A percentile compares a stretch with the other conserved stretches of the same genome.
These are phyloP conservation scores for Fusarium denticulatum DNA, from an alignment of 2,329 filamentous ascomycete species.

Conservation along the genomic window DNA sequence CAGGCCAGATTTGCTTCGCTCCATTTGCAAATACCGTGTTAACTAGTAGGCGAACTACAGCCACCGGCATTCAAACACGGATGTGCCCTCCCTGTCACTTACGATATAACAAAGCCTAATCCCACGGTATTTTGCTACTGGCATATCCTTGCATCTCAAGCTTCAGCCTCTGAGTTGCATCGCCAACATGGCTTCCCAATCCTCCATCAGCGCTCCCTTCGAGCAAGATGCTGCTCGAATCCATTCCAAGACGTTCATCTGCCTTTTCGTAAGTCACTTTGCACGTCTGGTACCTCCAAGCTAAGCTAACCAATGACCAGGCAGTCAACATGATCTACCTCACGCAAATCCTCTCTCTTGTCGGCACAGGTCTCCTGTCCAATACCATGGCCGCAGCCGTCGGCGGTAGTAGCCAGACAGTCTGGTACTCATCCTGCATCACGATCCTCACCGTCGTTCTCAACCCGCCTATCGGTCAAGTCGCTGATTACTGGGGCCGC, in stretches of 20 bases:
- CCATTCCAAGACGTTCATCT: not conserved
- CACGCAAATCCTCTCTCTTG: not conserved
- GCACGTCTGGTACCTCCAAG: not conserved
- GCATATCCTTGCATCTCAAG: not conserved
- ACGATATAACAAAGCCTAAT: not conserved
- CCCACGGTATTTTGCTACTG: not conserved
- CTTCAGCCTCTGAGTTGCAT: not conserved
- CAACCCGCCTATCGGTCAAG: not conserved
- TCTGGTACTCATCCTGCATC: not conserved
- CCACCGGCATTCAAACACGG: not conserved
- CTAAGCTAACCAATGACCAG: not conserved
- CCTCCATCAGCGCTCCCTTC: not conserved
- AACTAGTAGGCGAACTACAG: not conserved
- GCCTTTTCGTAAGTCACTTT: not conserved
- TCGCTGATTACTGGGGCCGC: not conserved
- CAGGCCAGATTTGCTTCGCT: too few species aligned
- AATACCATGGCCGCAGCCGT: not conserved
- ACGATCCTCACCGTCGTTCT: not conserved
- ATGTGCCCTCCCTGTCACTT: fast-evolving
- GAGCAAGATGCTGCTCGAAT: not conserved
- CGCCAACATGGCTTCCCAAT: not conserved
- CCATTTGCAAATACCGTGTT: too few species aligned
- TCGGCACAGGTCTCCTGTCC: not conserved
- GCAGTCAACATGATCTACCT: not conserved
- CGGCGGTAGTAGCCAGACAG: not conserved